Conservation (phyloP, 192 early-diverging fungal species). For the Coemansia sp. region DNA sequence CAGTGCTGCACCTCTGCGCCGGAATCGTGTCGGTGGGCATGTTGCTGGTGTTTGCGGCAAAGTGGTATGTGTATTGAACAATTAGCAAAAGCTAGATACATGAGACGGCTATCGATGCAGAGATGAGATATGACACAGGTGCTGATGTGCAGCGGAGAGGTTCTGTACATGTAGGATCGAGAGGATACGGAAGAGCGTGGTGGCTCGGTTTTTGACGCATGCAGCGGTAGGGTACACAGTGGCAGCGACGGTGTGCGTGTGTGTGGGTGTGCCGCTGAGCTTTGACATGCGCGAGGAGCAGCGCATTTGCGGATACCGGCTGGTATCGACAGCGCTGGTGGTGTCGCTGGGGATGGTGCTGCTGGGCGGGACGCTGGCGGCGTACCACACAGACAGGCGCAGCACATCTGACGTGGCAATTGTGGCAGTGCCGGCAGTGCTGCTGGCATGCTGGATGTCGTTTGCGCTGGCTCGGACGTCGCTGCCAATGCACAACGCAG, state of each 20-base stretch:
- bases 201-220: conserved; percentile 35
- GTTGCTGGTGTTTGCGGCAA: conserved; percentile 19
- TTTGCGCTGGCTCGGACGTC: conserved; percentile 45
- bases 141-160: neutral
- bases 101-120: neutral
- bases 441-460: conserved; percentile 28
- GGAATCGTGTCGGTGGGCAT: conserved; percentile 30
- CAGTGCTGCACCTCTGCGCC: conserved; percentile 33
- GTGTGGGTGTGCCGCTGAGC: conserved; percentile 40
- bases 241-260: conserved; percentile 24
- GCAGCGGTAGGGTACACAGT: conserved; percentile 27
- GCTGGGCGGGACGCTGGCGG: conserved; percentile 32
- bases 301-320: conserved; percentile 45
- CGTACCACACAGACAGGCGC: conserved; percentile 32
- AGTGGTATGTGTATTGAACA: conserved; percentile 12
- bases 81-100: neutral
- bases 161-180: conserved; percentile 41
- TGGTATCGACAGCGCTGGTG: conserved; percentile 33
- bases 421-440: conserved; percentile 23
- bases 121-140: neutral
- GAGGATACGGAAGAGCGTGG: conserved; percentile 14
- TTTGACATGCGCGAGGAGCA: conserved; percentile 33
- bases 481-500: conserved; percentile 29
- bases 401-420: conserved; percentile 11
- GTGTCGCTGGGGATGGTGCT: conserved; percentile 24